phyloP scores from a whole-genome alignment of 2,329 filamentous ascomycete species.

The Grosmannia serpens region DNA sequence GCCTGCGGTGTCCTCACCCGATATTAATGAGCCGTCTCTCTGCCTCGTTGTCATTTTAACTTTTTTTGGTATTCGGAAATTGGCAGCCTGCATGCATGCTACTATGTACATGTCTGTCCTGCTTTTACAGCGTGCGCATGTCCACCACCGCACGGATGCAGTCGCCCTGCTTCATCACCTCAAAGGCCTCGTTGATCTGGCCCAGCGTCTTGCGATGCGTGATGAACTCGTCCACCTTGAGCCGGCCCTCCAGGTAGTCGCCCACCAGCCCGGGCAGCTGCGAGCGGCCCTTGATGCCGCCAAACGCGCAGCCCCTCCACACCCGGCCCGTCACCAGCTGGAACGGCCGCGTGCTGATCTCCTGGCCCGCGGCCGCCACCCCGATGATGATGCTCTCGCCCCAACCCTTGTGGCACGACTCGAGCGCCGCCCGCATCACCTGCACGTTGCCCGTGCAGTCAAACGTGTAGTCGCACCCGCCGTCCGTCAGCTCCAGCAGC shows the following conservation, averaged over 20 bases:
- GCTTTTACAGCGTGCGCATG: conserved; percentile 33
- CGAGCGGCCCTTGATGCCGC: conserved; percentile 92
- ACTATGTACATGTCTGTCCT: no score
- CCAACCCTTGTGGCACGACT: conserved; percentile 99
- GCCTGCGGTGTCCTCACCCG: no score
- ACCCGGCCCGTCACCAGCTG: conserved; percentile 95
- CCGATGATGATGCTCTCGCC: conserved; percentile 96
- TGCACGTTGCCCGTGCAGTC: conserved; percentile 96
- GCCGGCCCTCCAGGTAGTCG: conserved; percentile 78
- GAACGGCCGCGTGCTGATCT: conserved; percentile 87
- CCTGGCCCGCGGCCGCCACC: conserved; percentile 89
- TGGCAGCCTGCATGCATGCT: no score
- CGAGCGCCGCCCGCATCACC: conserved; percentile 90
- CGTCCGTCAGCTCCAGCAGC: conserved; percentile 94
- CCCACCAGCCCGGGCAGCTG: conserved; percentile 79
- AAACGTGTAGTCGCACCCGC: conserved; percentile 97
- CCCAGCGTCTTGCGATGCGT: conserved; percentile 78
- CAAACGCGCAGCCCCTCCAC: conserved; percentile 97
- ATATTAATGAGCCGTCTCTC: no score
- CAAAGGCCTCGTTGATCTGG: conserved; percentile 78
- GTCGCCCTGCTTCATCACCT: conserved; percentile 90
- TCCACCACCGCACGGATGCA: conserved; percentile 91
- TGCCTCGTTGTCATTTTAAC: not conserved
- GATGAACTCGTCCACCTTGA: conserved; percentile 99
- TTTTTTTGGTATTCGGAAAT: not conserved